Percentiles rank a stretch among this genome's conserved stretches.
phyloP scores from a whole-genome alignment of 2,329 filamentous ascomycete species.

The Fusarium mexicanum region DNA sequence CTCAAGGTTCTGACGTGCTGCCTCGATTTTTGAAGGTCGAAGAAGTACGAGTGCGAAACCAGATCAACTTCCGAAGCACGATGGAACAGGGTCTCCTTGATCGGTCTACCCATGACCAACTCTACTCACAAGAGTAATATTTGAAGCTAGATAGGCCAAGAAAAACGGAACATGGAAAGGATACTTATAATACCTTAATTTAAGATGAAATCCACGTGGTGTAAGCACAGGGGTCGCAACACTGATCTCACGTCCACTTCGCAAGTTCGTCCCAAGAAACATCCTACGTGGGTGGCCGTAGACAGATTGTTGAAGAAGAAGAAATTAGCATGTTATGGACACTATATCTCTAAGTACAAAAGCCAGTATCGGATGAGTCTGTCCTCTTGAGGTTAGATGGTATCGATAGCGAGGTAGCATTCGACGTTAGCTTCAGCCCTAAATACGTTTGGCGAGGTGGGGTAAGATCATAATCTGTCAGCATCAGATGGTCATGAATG shows the following conservation, averaged over 20 bases:
- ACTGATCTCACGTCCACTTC: too few species aligned
- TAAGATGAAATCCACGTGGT: background rate
- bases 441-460: background rate
- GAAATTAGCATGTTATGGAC: too few species aligned
- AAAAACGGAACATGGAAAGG: rapidly evolving
- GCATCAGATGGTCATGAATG: background rate
- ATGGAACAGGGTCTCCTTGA: background rate
- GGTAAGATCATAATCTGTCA: background rate
- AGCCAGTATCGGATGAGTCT: background rate
- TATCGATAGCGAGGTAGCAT: background rate
- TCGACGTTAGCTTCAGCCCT: background rate
- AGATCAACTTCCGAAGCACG: background rate
- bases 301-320: too few species aligned
- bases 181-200: background rate
- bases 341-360: too few species aligned
- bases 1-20: background rate
- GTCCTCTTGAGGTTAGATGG: background rate
- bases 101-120: background rate
- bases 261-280: background rate
- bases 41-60: background rate
- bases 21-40: background rate
- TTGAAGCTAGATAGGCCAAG: too few species aligned
- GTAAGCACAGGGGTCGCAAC: background rate
- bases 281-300: background rate
- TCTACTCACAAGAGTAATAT: background rate